Base-by-base conservation (phyloP, 2,329 filamentous ascomycete species). In the Aureobasidium sp. region DNA sequence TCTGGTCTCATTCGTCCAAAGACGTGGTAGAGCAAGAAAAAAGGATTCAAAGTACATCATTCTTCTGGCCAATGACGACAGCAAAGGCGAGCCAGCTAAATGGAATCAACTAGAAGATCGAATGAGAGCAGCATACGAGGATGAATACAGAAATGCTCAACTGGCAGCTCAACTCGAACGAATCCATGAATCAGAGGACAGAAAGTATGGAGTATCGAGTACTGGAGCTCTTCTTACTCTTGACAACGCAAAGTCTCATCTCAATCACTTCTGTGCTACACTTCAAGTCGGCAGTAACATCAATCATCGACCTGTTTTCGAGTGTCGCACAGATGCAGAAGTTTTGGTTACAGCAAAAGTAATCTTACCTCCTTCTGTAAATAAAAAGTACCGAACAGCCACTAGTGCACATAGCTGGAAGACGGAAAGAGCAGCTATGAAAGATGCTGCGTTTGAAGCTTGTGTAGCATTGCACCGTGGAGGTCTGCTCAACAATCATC, bases 361-460 rank as follows among this genome's bases (percentile, higher is more conserved):
- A 0, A 82, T 88, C 2, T 81, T 98, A 3, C 95, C 95, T 0
- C 83, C 86, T 5, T 91, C 88, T 5, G 81, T 98, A 0, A 86
- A 92, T n/a, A 80, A 84, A 8, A 50, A 42, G 31, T 50, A 67
- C n/a, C 43, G 67, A 31, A 43, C 20, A 20, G 65, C 67, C 15
- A 27, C n/a, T 5, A 76, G 84, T 16, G 77, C 94, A 13, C 87
- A 92, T 20, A 68, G 76, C n/a, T 98, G 94, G 94, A 77, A 70
- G 15, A 92, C 90, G 0, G 91, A 96, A 72, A 87, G 84, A 66
- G 89, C 88, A 70, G 94, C 94, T 0, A 89, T 84, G 70, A 93
- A 92, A 73, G 95, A 98, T 76, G 93, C 91, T 1, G 92, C 93
- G 0, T 96, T 97, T 68, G 88, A 93, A 72, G 93, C 94, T 1